Base-by-base conservation (phyloP, 768 basidiomycete genomes). In the Amanita rimosa region DNA sequence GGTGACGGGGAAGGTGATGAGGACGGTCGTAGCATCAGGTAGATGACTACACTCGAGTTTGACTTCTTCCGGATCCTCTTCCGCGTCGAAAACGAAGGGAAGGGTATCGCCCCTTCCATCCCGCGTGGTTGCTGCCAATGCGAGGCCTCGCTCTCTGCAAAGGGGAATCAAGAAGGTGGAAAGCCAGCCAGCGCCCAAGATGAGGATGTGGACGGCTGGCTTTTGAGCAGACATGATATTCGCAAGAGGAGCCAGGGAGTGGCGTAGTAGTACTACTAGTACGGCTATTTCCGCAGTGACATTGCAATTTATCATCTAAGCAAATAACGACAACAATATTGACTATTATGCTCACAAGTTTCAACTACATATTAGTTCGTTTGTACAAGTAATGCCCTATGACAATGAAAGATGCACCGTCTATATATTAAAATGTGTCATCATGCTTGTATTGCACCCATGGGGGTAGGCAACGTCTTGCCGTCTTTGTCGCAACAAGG, bases 101-200 rank as follows among this genome's bases (percentile, higher is more conserved):
- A 83, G 68, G 4, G 79, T 78, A 29, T 58, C 63, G 29, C 67
- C 58, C 14, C 68, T 58, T 4, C 79, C 79, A 36, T 71, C 61
- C 19, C 81, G 72, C n/a, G 71, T 73, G 0, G 81, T 83, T 2
- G 74, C 68, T 2, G 74, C 75, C 58, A 67, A 71, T 0, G 66
- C 62, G 47, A 81, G 46, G 8, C 59, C 52, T 16, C 67, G 62
- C 14, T 64, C 53, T 2, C 57, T 22, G 58, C 78, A 77, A 26
- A 78, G 73, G 0, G 79, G 74, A 33, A 76, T 65, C 21, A 83
- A 67, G 63, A 83, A 85, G 6, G 65, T 68, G 1, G 73, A 77
- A 4, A 77, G 77, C 81, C 83, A 85, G 27, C 81, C 81, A 22
- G 78, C 78, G 29, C 81, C 82, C 42, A 84, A 70, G 53, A 84